These are phyloP conservation scores for Nigrospora osmanthi DNA, from an alignment of 2,329 filamentous ascomycete species.

Conservation along the genomic window DNA sequence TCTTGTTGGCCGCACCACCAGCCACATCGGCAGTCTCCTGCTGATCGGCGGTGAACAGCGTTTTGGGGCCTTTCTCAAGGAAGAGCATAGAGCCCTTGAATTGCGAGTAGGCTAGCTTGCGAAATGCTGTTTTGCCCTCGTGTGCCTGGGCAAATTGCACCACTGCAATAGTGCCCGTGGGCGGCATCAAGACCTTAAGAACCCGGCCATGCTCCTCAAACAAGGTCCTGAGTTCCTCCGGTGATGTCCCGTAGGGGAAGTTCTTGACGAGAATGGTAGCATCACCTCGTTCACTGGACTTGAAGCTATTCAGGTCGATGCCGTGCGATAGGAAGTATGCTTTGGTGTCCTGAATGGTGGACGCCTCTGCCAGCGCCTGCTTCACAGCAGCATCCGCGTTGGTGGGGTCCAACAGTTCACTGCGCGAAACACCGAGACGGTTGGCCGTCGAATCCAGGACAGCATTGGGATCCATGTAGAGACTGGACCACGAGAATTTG, in stretches of 20 bases:
- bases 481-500: slow-evolving; percentile 95
- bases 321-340: slow-evolving; percentile 82
- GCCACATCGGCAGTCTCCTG: slow-evolving; percentile 17
- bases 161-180: slow-evolving; percentile 87
- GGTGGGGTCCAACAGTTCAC: slow-evolving; percentile 89
- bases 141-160: slow-evolving; percentile 76
- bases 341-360: slow-evolving; percentile 94
- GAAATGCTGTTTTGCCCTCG: slow-evolving; percentile 78
- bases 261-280: slow-evolving; percentile 90
- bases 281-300: slow-evolving; percentile 75
- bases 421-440: slow-evolving; percentile 82
- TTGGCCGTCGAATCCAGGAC: slow-evolving; percentile 85
- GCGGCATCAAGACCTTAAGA: slow-evolving; percentile 80
- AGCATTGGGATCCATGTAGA: slow-evolving; percentile 97
- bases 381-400: slow-evolving; percentile 91
- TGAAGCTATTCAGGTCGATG: slow-evolving; percentile 88
- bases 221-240: slow-evolving; percentile 69
- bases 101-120: slow-evolving; percentile 77
- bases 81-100: slow-evolving; percentile 88
- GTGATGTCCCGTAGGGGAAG: slow-evolving; percentile 75
- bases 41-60: slow-evolving; percentile 52
- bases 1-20: slow-evolving; percentile 39
- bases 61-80: slow-evolving; percentile 84
- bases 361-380: slow-evolving; percentile 93
- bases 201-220: slow-evolving; percentile 84